Conservation (phyloP, 2,329 filamentous ascomycete genomes). For the Xylaria sp. region DNA sequence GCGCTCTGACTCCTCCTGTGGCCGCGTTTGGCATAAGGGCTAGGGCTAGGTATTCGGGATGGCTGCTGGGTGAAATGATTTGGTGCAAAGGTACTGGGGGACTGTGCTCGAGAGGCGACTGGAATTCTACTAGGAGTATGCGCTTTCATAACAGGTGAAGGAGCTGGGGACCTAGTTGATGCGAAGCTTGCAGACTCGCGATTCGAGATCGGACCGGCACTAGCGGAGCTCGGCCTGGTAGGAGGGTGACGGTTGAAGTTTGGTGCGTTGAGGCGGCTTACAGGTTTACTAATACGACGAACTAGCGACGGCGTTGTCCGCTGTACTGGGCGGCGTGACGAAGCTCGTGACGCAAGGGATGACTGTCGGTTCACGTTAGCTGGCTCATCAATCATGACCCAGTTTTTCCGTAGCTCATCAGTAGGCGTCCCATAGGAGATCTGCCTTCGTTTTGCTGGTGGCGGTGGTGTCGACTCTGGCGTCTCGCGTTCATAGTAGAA, state of each 20-base stretch:
- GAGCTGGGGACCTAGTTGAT: conserved; percentile 57
- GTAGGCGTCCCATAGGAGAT: conserved; percentile 58
- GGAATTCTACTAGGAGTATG: conserved; percentile 58
- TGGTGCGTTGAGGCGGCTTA: conserved; percentile 52
- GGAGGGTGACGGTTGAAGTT: conserved; percentile 50
- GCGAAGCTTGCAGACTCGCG: conserved; percentile 66
- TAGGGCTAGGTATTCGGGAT: conserved; percentile 48
- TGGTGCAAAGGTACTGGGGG: conserved; percentile 41
- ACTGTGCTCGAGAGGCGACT: conserved; percentile 49
- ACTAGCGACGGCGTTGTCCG: conserved; percentile 51
- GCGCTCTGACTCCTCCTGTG: conserved; percentile 61
- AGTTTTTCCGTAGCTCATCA: conserved; percentile 72
- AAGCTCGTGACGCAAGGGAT: conserved; percentile 41
- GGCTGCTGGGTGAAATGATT: conserved; percentile 41
- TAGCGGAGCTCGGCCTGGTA: conserved; percentile 59
- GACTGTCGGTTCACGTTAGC: conserved; percentile 39
- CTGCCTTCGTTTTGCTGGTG: conserved; percentile 65
- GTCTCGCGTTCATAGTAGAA: conserved; percentile 49
- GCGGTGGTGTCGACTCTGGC: conserved; percentile 58
- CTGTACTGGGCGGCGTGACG: conserved; percentile 43
- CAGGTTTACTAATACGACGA: conserved; percentile 60
- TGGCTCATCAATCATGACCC: conserved; percentile 73
- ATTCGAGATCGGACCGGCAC: conserved; percentile 56
- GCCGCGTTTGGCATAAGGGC: conserved; percentile 41
- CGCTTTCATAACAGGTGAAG: conserved; percentile 40